Evolutionary conservation across 225 moss, liverwort and hornwort species (phyloP).

Genomic region (Pleurozium schreberi): DNA sequence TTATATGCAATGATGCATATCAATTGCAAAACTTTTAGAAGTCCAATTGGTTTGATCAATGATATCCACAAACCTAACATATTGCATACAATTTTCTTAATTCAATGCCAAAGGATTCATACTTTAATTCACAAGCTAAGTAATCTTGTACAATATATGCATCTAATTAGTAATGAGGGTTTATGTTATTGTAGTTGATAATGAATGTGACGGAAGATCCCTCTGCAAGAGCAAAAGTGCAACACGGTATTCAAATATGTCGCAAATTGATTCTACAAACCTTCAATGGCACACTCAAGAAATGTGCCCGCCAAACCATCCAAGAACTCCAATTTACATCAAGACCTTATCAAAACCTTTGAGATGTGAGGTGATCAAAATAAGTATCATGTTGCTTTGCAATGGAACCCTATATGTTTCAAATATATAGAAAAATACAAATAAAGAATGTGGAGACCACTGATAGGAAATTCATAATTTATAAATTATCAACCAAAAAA

Average conservation of each 20-base stretch:
- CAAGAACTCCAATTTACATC: constrained; percentile 33
- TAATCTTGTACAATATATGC: fast-evolving
- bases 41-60: not conserved
- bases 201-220: constrained; percentile 41
- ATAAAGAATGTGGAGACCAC: too few species aligned
- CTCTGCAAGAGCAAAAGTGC: constrained; percentile 13
- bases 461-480: too few species aligned
- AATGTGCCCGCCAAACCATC: constrained; percentile 20
- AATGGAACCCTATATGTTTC: too few species aligned
- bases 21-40: not conserved
- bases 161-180: not conserved
- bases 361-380: not conserved
- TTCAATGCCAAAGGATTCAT: not conserved
- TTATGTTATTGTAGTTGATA: constrained; percentile 2
- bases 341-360: constrained; percentile 24
- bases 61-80: not conserved
- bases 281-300: constrained; percentile 16
- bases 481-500: too few species aligned
- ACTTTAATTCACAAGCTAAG: not conserved
- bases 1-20: not conserved
- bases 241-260: constrained; percentile 18
- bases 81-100: too few species aligned
- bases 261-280: constrained; percentile 20
- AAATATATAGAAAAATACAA: too few species aligned
- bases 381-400: not conserved